Base-by-base conservation (phyloP, 768 basidiomycete genomes). In the Lactifluus pinguis region DNA sequence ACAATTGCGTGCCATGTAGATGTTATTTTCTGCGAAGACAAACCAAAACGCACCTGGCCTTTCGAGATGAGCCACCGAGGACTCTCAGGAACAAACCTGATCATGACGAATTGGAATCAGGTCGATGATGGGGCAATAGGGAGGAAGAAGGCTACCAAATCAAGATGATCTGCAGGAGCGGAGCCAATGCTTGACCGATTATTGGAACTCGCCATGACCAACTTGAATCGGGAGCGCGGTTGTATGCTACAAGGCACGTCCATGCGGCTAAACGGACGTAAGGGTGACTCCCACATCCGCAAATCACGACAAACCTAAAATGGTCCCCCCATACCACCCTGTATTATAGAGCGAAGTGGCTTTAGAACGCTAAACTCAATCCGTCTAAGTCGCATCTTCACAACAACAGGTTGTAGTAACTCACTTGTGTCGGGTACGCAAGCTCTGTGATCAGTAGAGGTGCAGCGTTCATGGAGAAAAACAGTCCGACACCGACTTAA, bases 291-390 rank as follows among this genome's bases (percentile, higher is more conserved):
- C 3, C 29, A 42, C 66, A 69, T 49, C 67, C 74, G 74, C 73
- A 75, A 41, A 14, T 32, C 25, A 11, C 47, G 25, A 80, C 63
- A 57, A 50, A 69, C 83, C 81, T 42, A 83, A 70, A 60, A 87
- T 83, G 61, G 84, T 84, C 10, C 89, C 88, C 39, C 85, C 67
- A 70, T 89, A 89, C 88, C 88, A 90, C 52, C 78, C 79, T 0
- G 84, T 78, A 72, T 90, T 89, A 71, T 84, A 89, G 58, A 84
- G 69, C 10, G 84, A 80, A 15, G 82, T 84, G 21, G 84, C 73
- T 70, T 83, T 81, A 3, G 80, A 83, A 44, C 74, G 72, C 73
- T 75, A 57, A 6, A 42, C 49, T 44, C 49, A 21, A 49, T 29
- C 58, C 76, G 73, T 76, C 76, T 63, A 41, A 59, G 45, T 15